A percentile compares a stretch with the other conserved stretches of the same genome.
phyloP scores from a whole-genome alignment of 805 yeast genomes.

The Saccharomyces cerevisiae region DNA sequence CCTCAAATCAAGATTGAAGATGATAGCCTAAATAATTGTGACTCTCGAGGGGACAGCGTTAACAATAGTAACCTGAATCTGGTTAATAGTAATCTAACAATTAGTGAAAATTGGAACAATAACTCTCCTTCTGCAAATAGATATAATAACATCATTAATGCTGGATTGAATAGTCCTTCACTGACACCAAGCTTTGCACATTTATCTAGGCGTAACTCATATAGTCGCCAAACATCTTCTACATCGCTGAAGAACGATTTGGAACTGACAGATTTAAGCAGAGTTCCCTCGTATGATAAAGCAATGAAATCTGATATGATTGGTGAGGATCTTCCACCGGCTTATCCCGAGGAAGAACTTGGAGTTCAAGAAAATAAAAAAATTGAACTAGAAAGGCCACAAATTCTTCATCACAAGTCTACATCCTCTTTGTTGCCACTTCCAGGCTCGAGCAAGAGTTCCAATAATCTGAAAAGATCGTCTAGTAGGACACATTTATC shows the following conservation, averaged over 20 bases:
- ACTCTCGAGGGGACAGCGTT: neutral
- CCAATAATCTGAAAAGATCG: neutral
- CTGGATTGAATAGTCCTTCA: slow-evolving; percentile 3
- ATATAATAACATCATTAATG: neutral
- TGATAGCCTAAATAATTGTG: neutral
- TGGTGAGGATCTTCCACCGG: slow-evolving; percentile 58
- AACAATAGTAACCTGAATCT: neutral
- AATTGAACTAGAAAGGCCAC: slow-evolving; percentile 21
- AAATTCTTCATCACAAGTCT: slow-evolving; percentile 21
- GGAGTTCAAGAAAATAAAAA: neutral
- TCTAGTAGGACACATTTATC: slow-evolving; percentile 11
- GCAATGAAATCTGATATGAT: slow-evolving; percentile 53
- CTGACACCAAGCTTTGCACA: slow-evolving; percentile 48
- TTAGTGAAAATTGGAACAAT: neutral
- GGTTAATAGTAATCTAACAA: neutral
- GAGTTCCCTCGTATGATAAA: slow-evolving; percentile 78
- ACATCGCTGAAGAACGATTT: slow-evolving; percentile 29
- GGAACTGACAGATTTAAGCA: slow-evolving; percentile 42
- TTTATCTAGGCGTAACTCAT: slow-evolving; percentile 53
- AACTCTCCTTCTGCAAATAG: neutral
- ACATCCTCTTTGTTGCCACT: slow-evolving; percentile 14
- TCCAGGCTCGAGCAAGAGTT: slow-evolving; percentile 1
- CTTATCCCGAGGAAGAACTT: slow-evolving; percentile 34
- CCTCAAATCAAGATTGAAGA: neutral
- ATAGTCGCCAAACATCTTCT: slow-evolving; percentile 23